Base-by-base conservation (phyloP, 2,329 filamentous ascomycete genomes). In the Exophiala sideris region DNA sequence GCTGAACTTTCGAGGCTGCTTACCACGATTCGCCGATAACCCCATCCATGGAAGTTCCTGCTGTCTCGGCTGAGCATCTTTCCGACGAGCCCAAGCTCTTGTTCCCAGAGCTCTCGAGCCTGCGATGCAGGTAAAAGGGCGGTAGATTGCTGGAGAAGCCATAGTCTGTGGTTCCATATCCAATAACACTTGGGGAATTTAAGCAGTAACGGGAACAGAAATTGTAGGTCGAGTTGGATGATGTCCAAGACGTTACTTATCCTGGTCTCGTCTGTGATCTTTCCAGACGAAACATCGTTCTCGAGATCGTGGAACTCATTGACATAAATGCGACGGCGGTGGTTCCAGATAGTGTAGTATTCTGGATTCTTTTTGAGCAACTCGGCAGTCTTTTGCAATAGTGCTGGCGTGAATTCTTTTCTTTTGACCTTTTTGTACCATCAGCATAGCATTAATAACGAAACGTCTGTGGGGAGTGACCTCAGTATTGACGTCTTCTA, bases 121-220 rank as follows among this genome's bases (percentile, higher is more conserved):
- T 75, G 67, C 0, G 74, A 53, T 1, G 71, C 58, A 2, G 83
- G 79, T 8, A 96, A 76, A 14, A 85, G 76, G 10, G 77, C 68
- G 44, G 87, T 88, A 33, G 85, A 85, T 68, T 89, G 82, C 50
- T 86, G 76, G 11, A 99, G 77, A 2, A 92, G 76, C 91, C 94
- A 99, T 42, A 87, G 73, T 24, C 94, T 86, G 71, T 96, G 92
- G 64, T 96, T 95, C 94, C 94, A 99, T 66, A 99, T 92, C 92
- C 94, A 97, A 75, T 99, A 99, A 78, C 94, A 97, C 71, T 99
- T 99, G 5, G 94, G 94, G 62, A 84, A 92, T 62, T 90, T 84
- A 60, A 89, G 80, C 46, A 99, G 81, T 16, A 99, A 79, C 0
- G 89, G 89, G 38, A 96, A 82, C 33, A 92, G 85, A 67, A 96